A percentile compares a stretch with the other conserved stretches of the same genome.
Evolutionary conservation across 805 yeast genomes (phyloP).

Genomic region (Helenozyma rhizophorensis): DNA sequence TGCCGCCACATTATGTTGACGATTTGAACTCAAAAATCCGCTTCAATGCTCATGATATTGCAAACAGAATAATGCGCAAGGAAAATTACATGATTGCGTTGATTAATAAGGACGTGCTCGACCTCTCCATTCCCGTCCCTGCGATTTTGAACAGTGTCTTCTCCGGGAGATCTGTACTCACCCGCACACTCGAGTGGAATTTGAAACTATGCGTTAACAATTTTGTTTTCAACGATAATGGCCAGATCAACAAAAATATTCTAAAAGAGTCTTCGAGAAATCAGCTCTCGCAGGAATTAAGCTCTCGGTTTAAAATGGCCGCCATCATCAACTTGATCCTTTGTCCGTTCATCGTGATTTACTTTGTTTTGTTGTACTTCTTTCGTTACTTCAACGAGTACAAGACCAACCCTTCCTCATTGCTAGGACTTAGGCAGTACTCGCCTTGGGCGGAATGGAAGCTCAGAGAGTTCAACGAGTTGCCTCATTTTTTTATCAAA

Average conservation of each 20-base stretch:
- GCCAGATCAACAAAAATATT: slow-evolving; percentile 71
- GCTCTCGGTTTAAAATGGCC: slow-evolving; percentile 79
- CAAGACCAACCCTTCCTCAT: slow-evolving; percentile 77
- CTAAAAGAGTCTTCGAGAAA: slow-evolving; percentile 68
- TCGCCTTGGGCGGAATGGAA: slow-evolving; percentile 96
- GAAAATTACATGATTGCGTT: slow-evolving; percentile 92
- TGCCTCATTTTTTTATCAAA: slow-evolving; percentile 81
- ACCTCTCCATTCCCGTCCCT: slow-evolving; percentile 44
- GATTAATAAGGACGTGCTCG: slow-evolving; percentile 71
- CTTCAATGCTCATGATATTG: slow-evolving; percentile 89
- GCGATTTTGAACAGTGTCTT: slow-evolving; percentile 14
- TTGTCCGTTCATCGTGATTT: slow-evolving; percentile 82
- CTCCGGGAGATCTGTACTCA: slow-evolving; percentile 43
- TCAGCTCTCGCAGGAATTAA: slow-evolving; percentile 61
- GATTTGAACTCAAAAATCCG: slow-evolving; percentile 69
- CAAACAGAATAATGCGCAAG: slow-evolving; percentile 91
- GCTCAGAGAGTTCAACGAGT: slow-evolving; percentile 88
- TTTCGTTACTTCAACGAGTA: slow-evolving; percentile 91
- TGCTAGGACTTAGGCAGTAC: slow-evolving; percentile 70
- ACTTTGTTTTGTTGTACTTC: slow-evolving; percentile 78
- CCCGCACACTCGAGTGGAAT: slow-evolving; percentile 94
- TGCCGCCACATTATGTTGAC: slow-evolving; percentile 25
- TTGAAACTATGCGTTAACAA: slow-evolving; percentile 83
- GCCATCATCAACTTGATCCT: slow-evolving; percentile 78
- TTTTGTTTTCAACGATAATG: slow-evolving; percentile 75